Evolutionary conservation across 768 basidiomycete genomes (phyloP).

Genomic region (Coprinopsis sp.): DNA sequence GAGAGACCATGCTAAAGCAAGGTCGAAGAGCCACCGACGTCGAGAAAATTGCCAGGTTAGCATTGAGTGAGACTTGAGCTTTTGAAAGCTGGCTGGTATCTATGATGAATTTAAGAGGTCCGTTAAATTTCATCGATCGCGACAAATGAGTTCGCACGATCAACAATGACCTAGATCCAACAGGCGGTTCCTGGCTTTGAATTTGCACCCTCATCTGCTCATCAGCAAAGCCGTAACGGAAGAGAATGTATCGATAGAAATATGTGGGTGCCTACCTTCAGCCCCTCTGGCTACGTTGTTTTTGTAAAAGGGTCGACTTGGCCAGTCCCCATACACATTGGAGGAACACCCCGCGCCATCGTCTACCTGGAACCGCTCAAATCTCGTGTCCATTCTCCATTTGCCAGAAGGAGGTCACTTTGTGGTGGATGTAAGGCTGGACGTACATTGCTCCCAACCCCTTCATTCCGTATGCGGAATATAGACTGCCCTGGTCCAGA

Average conservation of each 20-base stretch:
- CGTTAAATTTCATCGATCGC: too few relatives aligned
- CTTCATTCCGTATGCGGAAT: constrained; percentile 20
- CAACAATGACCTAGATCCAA: too few relatives aligned
- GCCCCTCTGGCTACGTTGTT: constrained; percentile 48
- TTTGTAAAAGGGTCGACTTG: constrained; percentile 82
- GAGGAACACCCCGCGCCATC: constrained; percentile 18
- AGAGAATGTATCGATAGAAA: too few relatives aligned
- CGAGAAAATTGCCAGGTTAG: too few relatives aligned
- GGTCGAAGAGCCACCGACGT: too few relatives aligned
- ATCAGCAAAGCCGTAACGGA: too few relatives aligned
- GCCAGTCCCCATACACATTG: constrained; percentile 15
- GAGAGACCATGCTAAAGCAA: too few relatives aligned
- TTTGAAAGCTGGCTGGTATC: too few relatives aligned
- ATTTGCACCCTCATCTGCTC: too few relatives aligned
- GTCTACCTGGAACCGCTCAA: constrained; percentile 31
- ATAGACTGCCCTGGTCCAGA: constrained; percentile 50
- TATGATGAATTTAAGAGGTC: too few relatives aligned
- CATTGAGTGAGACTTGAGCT: too few relatives aligned
- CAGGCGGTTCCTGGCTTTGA: too few relatives aligned
- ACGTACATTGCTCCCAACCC: constrained; percentile 56
- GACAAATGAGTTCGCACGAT: constrained; percentile 31
- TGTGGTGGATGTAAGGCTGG: constrained; percentile 66
- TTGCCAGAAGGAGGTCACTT: constrained; percentile 33
- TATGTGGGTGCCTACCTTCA: constrained; percentile 3
- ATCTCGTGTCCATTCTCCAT: constrained; percentile 54